Evolutionary conservation across 2,329 filamentous ascomycete genomes (phyloP).

Genomic region (Macrophomina pseudophaseolina): DNA sequence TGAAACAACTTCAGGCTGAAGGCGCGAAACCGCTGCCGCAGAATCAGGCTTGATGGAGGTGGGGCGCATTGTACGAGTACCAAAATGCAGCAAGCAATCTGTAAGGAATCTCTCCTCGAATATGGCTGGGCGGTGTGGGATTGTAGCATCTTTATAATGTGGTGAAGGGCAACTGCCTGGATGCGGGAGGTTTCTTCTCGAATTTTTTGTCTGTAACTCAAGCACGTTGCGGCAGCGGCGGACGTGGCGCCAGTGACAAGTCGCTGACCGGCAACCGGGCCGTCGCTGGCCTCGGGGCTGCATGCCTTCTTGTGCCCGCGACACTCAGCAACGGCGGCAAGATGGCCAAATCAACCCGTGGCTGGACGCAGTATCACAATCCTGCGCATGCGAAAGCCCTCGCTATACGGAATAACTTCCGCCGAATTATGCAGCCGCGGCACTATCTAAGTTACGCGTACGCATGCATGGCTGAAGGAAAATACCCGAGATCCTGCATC

Average conservation of each 20-base stretch:
- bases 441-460: neutral
- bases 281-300: conserved; percentile 7
- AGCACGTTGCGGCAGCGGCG: conserved; percentile 19
- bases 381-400: conserved; percentile 13
- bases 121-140: conserved; percentile 17
- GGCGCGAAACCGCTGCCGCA: conserved; percentile 66
- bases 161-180: conserved; percentile 18
- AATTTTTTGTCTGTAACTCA: conserved; percentile 16
- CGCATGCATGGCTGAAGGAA: conserved; percentile 19
- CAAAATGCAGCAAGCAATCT: conserved; percentile 17
- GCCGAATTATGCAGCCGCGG: neutral
- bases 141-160: conserved; percentile 21
- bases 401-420: neutral
- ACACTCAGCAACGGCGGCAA: neutral
- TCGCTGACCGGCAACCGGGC: conserved; percentile 9
- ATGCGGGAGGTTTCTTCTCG: conserved; percentile 18
- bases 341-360: conserved; percentile 2
- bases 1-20: conserved; percentile 72
- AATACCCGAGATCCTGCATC: conserved; percentile 18
- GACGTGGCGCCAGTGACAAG: conserved; percentile 21
- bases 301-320: conserved; percentile 18
- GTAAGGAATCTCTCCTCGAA: conserved; percentile 15
- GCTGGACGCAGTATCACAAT: conserved; percentile 21
- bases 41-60: conserved; percentile 10
- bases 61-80: conserved; percentile 25